A percentile compares a stretch with the other conserved stretches of the same genome.
Evolutionary conservation across 345 rosid genomes (phyloP).

Genomic region (Melaleuca alternifolia): DNA sequence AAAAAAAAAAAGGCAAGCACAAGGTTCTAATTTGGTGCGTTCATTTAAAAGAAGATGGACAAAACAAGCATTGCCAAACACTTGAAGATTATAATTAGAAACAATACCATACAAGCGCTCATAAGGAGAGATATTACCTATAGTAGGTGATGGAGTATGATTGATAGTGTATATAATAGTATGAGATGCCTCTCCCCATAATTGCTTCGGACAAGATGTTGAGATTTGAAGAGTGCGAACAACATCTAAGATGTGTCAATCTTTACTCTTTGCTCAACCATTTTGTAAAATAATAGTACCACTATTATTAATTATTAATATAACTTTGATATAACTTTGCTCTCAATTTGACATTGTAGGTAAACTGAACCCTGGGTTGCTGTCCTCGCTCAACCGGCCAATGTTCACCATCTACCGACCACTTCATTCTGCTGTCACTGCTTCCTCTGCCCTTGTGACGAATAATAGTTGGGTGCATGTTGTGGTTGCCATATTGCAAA

Average conservation of each 20-base stretch:
- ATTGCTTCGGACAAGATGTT: neutral
- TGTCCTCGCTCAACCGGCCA: too few relatives aligned
- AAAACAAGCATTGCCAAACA: neutral
- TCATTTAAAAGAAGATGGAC: neutral
- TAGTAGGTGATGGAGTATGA: neutral
- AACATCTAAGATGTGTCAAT: neutral
- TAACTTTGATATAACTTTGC: too few relatives aligned
- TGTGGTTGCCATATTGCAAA: too few relatives aligned
- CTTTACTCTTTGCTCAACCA: neutral
- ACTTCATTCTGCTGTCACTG: too few relatives aligned
- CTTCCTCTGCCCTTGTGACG: too few relatives aligned
- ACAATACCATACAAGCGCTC: neutral
- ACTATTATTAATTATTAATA: too few relatives aligned
- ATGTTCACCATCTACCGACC: too few relatives aligned
- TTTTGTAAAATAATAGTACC: too few relatives aligned
- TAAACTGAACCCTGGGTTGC: too few relatives aligned
- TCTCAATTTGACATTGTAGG: too few relatives aligned
- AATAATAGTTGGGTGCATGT: too few relatives aligned
- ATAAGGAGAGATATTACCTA: neutral
- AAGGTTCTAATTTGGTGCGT: fast-evolving
- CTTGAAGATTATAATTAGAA: neutral
- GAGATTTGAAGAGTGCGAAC: neutral
- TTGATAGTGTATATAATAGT: neutral
- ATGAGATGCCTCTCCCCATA: neutral
- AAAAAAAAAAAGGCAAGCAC: fast-evolving